phyloP scores from a whole-genome alignment of 2,329 filamentous ascomycete genomes.

The Chaetothyriales sp. region DNA sequence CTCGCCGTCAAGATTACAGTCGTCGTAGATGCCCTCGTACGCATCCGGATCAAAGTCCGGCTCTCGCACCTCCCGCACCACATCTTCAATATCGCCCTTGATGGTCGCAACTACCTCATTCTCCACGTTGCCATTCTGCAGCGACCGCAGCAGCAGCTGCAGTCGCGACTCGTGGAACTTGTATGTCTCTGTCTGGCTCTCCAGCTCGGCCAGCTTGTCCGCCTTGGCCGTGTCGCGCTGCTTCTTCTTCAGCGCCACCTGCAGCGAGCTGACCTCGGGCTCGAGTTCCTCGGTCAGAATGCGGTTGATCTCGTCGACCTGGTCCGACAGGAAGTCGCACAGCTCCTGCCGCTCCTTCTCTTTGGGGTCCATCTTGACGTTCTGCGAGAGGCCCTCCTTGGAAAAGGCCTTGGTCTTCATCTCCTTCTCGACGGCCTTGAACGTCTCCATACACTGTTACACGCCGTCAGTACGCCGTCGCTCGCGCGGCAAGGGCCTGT shows the following conservation, averaged over 20 bases:
- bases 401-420: slow-evolving; percentile 99
- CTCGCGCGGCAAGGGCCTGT: slow-evolving; percentile 7
- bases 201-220: slow-evolving; percentile 76
- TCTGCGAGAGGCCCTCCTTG: slow-evolving; percentile 87
- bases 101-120: slow-evolving; percentile 74
- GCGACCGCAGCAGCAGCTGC: slow-evolving; percentile 73
- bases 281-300: slow-evolving; percentile 66
- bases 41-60: slow-evolving; percentile 79
- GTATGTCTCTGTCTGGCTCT: slow-evolving; percentile 73
- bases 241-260: slow-evolving; percentile 84
- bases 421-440: slow-evolving; percentile 99
- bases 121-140: slow-evolving; percentile 88
- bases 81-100: slow-evolving; percentile 88
- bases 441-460: slow-evolving; percentile 69
- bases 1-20: slow-evolving; percentile 81
- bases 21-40: slow-evolving; percentile 78
- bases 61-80: slow-evolving; percentile 78
- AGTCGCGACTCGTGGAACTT: slow-evolving; percentile 94
- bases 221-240: slow-evolving; percentile 75
- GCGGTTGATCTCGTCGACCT: slow-evolving; percentile 85
- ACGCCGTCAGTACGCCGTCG: slow-evolving; percentile 11
- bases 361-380: slow-evolving; percentile 89
- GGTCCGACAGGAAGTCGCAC: slow-evolving; percentile 68
- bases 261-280: slow-evolving; percentile 74
- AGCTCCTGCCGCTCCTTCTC: slow-evolving; percentile 88